Conservation (phyloP, 2,329 filamentous ascomycete species). For the Xylaria sp. region DNA sequence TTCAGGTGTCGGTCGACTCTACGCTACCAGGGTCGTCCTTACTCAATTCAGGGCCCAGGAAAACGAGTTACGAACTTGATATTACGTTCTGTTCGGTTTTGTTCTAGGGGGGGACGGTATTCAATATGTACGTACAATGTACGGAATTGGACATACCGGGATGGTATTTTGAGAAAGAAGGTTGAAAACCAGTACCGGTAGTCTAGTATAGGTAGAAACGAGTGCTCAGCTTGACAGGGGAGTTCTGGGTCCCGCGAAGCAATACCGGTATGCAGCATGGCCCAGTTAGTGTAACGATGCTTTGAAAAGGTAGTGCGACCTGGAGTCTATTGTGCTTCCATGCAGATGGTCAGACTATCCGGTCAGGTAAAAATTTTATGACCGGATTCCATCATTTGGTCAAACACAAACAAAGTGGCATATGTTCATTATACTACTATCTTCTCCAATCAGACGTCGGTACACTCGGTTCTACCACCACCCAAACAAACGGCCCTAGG, state of each 20-base stretch:
- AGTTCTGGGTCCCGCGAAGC: not conserved
- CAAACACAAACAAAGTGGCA: constrained; percentile 12
- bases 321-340: constrained; percentile 18
- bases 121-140: not conserved
- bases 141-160: not conserved
- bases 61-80: not conserved
- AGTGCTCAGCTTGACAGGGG: not conserved
- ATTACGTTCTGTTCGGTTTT: not conserved
- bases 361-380: not conserved
- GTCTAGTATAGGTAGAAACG: too few species aligned
- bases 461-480: constrained; percentile 23
- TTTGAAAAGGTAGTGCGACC: constrained; percentile 19
- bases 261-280: not conserved
- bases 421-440: not conserved
- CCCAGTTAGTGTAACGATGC: constrained; percentile 2
- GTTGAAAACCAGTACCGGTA: too few species aligned
- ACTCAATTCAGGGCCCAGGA: not conserved
- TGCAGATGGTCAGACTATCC: constrained; percentile 5
- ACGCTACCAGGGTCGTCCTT: not conserved
- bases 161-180: not conserved
- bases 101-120: not conserved
- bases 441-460: not conserved
- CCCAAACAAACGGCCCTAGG: constrained; percentile 3
- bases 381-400: constrained; percentile 4
- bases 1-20: not conserved